Conservation (phyloP, 2,329 filamentous ascomycete genomes). For the Neopestalotiopsis rosae region DNA sequence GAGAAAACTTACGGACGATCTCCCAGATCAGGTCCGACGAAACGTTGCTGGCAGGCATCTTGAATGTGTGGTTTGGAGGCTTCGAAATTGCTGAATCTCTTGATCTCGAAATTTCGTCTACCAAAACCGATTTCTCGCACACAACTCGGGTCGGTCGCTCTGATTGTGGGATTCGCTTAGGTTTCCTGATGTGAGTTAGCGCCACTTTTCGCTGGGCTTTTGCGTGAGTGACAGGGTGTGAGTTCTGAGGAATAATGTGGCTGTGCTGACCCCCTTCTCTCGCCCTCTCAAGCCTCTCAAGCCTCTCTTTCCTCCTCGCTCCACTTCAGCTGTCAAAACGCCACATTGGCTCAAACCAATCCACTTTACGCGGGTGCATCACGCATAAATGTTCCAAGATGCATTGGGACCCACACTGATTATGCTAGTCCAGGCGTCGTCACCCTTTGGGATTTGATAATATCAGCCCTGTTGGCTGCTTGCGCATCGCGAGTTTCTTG, state of each 20-base stretch:
- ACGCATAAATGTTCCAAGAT: slow-evolving; percentile 8
- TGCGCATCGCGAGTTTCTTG: background rate
- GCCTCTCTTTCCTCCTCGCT: background rate
- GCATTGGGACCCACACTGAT: background rate
- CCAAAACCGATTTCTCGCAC: slow-evolving; percentile 5
- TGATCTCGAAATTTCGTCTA: slow-evolving; percentile 15
- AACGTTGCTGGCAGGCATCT: slow-evolving; percentile 68
- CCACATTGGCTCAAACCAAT: background rate
- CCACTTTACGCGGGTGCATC: slow-evolving; percentile 8
- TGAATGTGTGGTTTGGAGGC: slow-evolving; percentile 51
- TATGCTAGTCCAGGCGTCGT: slow-evolving; percentile 6
- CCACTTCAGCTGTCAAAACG: background rate
- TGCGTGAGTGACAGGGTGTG: background rate
- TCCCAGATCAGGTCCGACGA: slow-evolving; percentile 94
- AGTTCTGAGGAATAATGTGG: background rate
- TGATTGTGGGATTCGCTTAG: slow-evolving; percentile 18
- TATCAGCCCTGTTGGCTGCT: background rate
- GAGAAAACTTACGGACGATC: slow-evolving; percentile 79
- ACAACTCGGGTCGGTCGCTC: slow-evolving; percentile 14
- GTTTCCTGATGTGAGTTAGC: slow-evolving; percentile 14
- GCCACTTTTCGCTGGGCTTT: background rate
- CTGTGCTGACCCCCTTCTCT: background rate
- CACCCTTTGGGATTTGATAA: slow-evolving; percentile 5
- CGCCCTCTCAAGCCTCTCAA: background rate
- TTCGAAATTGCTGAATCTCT: slow-evolving; percentile 11